Conservation (phyloP, 225 moss, liverwort and hornwort genomes). For the Bryum argenteum region DNA sequence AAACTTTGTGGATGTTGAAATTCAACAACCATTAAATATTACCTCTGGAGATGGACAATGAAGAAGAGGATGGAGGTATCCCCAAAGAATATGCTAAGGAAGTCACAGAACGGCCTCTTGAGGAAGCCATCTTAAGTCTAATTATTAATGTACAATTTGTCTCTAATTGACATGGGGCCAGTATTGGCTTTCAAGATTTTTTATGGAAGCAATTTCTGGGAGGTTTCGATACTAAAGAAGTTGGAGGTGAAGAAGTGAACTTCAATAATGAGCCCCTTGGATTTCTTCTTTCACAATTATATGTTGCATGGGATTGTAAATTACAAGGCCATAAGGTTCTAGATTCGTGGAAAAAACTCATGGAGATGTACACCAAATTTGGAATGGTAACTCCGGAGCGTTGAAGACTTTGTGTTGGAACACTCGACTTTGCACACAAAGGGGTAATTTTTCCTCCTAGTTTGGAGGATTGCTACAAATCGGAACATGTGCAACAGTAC, state of each 20-base stretch:
- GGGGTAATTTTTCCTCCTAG: neutral
- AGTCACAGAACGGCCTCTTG: neutral
- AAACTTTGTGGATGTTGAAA: too few relatives aligned
- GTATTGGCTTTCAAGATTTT: neutral
- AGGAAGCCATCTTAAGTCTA: neutral
- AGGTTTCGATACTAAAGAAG: neutral
- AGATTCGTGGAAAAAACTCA: neutral
- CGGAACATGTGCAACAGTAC: neutral
- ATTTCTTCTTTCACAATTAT: conserved; percentile 3
- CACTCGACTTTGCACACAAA: rapidly evolving
- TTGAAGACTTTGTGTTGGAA: neutral
- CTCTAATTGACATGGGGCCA: neutral
- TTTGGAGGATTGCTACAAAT: neutral
- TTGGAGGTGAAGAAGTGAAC: neutral
- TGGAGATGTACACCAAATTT: neutral
- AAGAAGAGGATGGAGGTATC: neutral
- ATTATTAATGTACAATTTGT: conserved; percentile 1
- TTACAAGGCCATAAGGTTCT: neutral
- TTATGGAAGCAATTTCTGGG: neutral
- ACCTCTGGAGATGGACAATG: too few relatives aligned
- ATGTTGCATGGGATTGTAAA: neutral
- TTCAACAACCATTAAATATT: too few relatives aligned
- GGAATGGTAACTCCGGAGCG: neutral
- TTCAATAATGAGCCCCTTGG: neutral
- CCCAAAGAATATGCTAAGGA: neutral